Percentiles rank a stretch among this genome's conserved stretches.
Conservation (phyloP, 805 yeast genomes). For the Hagleromyces aurorensis region DNA sequence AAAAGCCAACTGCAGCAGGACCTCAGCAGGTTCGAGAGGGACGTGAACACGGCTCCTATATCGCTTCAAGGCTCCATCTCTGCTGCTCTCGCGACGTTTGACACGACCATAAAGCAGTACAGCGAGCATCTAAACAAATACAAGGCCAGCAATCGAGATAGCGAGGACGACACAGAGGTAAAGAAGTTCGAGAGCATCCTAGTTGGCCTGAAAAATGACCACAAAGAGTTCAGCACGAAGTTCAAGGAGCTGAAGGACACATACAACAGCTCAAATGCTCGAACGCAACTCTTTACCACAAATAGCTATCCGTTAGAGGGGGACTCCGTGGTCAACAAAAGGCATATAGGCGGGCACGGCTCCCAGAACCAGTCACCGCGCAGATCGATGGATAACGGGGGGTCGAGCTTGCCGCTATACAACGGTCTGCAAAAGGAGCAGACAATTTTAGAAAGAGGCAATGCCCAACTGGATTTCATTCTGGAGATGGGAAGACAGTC, state of each 20-base stretch:
- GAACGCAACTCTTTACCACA: constrained; percentile 20
- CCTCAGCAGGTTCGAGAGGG: constrained; percentile 54
- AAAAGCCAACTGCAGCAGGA: constrained; percentile 66
- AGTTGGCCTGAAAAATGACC: constrained; percentile 41
- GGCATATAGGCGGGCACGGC: constrained; percentile 27
- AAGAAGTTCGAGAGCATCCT: constrained; percentile 56
- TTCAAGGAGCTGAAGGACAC: constrained; percentile 31
- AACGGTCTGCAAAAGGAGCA: constrained; percentile 68
- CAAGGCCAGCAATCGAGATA: constrained; percentile 31
- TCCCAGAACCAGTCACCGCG: constrained; percentile 36
- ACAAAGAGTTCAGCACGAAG: constrained; percentile 25
- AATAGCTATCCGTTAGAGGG: constrained; percentile 10
- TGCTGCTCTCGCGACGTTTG: constrained; percentile 63
- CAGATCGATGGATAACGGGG: constrained; percentile 19
- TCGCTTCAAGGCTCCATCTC: constrained; percentile 54
- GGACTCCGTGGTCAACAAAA: constrained; percentile 23
- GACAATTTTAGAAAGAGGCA: constrained; percentile 55
- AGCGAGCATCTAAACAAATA: constrained; percentile 44
- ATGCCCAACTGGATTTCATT: constrained; percentile 80
- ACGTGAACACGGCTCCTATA: constrained; percentile 57
- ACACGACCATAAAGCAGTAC: constrained; percentile 63
- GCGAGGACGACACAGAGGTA: constrained; percentile 11
- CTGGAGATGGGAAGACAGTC: constrained; percentile 84
- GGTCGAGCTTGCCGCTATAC: constrained; percentile 36
- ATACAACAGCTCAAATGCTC: constrained; percentile 19